Evolutionary conservation across 1,284 basidiomycete genomes (phyloP).

Genomic region (Golubevia pallescens): DNA sequence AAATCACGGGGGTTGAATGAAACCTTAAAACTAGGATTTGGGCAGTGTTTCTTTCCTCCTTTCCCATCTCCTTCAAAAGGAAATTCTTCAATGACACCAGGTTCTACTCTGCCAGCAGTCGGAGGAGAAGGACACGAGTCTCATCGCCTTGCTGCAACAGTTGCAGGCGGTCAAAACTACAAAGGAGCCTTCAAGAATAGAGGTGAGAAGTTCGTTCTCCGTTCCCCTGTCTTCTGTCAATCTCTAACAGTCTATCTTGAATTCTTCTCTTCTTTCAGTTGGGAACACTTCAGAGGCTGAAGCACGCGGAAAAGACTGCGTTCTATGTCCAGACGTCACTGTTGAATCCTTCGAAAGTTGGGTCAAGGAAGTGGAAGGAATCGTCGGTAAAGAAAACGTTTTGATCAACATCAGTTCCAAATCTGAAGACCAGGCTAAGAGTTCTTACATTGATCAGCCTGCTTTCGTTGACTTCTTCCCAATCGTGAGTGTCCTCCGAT

Average conservation of each 20-base stretch:
- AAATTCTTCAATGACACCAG: no score
- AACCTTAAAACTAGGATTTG: no score
- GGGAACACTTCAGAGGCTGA: constrained; percentile 1
- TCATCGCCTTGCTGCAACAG: constrained; percentile 9
- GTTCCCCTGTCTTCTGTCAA: no score
- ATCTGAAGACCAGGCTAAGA: constrained; percentile 3
- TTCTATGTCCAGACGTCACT: constrained; percentile 9
- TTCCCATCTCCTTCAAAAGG: no score
- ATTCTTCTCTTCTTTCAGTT: no score
- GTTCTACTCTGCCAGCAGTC: no score
- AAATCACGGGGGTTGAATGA: no score
- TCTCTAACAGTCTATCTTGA: no score
- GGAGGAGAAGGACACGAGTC: constrained; percentile 6
- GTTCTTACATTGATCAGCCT: constrained; percentile 7
- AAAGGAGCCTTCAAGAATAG: background rate
- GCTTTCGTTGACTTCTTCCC: constrained; percentile 12
- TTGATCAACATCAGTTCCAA: constrained; percentile 12
- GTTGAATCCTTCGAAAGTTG: constrained; percentile 8
- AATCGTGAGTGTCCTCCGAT: no score
- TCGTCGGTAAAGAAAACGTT: constrained; percentile 9
- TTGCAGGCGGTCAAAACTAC: constrained; percentile 8
- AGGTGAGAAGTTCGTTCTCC: no score
- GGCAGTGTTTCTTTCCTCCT: no score
- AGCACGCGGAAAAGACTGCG: background rate
- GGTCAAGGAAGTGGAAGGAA: constrained; percentile 2